A percentile compares a stretch with the other conserved stretches of the same genome.
Conservation (phyloP, 345 rosid genomes). For the Lepidium didymum region DNA sequence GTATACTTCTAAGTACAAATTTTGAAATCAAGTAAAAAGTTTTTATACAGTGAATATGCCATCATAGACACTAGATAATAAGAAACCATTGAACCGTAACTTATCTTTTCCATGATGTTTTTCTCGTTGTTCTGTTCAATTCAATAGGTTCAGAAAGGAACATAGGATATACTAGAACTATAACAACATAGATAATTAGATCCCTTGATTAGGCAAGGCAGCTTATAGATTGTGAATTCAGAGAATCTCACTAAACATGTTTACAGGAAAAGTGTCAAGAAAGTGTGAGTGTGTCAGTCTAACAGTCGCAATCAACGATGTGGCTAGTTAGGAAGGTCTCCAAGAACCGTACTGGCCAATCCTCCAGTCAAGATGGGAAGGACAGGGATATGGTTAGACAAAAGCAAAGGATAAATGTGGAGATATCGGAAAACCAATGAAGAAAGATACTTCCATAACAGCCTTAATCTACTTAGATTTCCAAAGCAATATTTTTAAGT, state of each 20-base stretch:
- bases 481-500: conserved; percentile 49
- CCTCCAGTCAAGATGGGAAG: conserved; percentile 6
- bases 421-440: conserved; percentile 34
- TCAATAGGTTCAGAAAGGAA: background rate
- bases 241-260: conserved; percentile 5
- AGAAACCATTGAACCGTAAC: background rate
- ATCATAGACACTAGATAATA: background rate
- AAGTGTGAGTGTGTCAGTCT: background rate
- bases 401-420: conserved; percentile 45
- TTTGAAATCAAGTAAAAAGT: conserved; percentile 18
- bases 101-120: background rate
- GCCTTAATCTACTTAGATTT: conserved; percentile 58
- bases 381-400: too few species aligned
- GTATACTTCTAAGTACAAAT: conserved; percentile 24
- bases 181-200: background rate
- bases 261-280: background rate
- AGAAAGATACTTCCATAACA: conserved; percentile 62
- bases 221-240: background rate
- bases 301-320: background rate
- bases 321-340: background rate
- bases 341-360: background rate
- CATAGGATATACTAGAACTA: background rate
- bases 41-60: conserved; percentile 7
- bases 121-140: background rate
- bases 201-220: conserved; percentile 2